Evolutionary conservation across 1,139 yeast genomes (phyloP), one percentile per base, ranked within the genome.

Genomic region (Candida tetrigidarum): DNA sequence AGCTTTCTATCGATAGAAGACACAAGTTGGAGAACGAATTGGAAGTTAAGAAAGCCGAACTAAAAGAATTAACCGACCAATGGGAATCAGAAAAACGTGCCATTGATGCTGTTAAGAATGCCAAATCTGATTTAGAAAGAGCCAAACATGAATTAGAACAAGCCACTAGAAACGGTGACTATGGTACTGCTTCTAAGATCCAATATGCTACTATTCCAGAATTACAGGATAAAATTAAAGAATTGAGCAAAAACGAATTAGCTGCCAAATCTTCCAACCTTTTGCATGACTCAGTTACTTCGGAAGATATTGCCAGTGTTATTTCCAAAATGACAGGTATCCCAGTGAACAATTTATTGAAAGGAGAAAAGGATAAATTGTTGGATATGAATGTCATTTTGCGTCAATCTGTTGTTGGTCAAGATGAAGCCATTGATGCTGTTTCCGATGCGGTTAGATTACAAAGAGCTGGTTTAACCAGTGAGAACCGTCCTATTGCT

Each of bases 291-390:
- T 83, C 96, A 0, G 98, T 93, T 3, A 88, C 97, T 0, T 79
- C 96, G 1, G 96, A 92, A 54, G 99, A 93, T 66, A 93, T 93
- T 56, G 95, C 97, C 0, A 76, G 81, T 48, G 99, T 93, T 5
- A 87, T 93, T 11, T 86, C 96, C 11, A 84, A 90, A 55, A 90
- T 95, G 86, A 93, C 99, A 0, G 98, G 98, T 30, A 91, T 93
- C 38, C 99, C 99, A 4, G 87, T 90, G n/a, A 86, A 84, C 52
- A 88, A 91, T 28, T 81, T 93, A 52, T 77, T 93, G 85, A 87
- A 87, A 62, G 98, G 98, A 40, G 99, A 93, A 62, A 90, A 89
- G 68, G 97, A 92, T 62, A 86, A 91, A 59, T 74, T 93, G 48
- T 65, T 93, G 46, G 88, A 79, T 62, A 93, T 93, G 97, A 98